Evolutionary conservation across 225 moss, liverwort and hornwort genomes (phyloP).

Genomic region (Bryum argenteum): DNA sequence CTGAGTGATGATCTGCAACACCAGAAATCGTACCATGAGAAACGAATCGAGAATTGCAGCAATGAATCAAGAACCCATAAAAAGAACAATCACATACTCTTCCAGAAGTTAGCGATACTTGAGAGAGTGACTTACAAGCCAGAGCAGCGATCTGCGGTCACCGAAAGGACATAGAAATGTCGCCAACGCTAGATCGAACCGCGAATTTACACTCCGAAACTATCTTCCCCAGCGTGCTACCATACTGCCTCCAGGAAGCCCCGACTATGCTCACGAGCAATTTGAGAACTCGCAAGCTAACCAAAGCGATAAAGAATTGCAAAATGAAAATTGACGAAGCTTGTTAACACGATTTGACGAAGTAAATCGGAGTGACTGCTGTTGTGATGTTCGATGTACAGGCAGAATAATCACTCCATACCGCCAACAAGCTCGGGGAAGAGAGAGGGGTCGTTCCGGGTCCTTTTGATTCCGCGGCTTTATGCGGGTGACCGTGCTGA

Average conservation of each 20-base stretch:
- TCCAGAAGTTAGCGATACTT: background rate
- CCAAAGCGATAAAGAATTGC: too few relatives aligned
- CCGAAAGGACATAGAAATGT: background rate
- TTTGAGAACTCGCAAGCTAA: background rate
- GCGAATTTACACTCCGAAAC: background rate
- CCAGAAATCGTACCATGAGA: constrained; percentile 8
- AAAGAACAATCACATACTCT: background rate
- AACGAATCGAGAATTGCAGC: background rate
- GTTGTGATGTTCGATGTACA: too few relatives aligned
- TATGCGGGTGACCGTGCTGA: too few relatives aligned
- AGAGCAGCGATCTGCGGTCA: constrained; percentile 30
- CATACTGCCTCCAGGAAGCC: constrained; percentile 7
- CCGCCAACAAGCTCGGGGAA: too few relatives aligned
- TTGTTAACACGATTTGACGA: too few relatives aligned
- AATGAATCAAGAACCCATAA: background rate
- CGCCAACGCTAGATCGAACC: background rate
- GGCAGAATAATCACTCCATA: too few relatives aligned
- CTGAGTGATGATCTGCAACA: constrained; percentile 40
- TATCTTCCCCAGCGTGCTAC: background rate
- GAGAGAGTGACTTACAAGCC: constrained; percentile 37
- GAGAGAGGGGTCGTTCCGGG: too few relatives aligned
- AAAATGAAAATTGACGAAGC: too few relatives aligned
- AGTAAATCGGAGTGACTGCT: too few relatives aligned
- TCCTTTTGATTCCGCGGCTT: too few relatives aligned
- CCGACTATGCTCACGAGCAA: constrained; percentile 7